Base-by-base conservation (phyloP, 176 grass and related monocot genomes). In the Eragrostis nindensis region DNA sequence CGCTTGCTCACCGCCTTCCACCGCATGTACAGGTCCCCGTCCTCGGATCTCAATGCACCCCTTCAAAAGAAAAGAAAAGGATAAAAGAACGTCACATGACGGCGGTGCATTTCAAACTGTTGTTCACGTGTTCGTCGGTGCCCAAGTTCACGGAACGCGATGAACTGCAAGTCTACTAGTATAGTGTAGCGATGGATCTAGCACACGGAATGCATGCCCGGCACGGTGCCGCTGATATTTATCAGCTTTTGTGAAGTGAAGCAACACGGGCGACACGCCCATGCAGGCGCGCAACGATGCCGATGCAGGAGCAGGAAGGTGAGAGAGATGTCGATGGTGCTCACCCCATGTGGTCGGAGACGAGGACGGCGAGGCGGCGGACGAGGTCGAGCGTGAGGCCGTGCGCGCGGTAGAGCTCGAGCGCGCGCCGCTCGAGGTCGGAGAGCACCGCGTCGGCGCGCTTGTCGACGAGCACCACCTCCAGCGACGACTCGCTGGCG, bases 301-400 rank as follows among this genome's bases (percentile, higher is more conserved):
- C n/a, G n/a, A n/a, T n/a, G n/a, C 26, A 46, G 1, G 9, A 32
- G 48, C 19, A 40, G 30, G 6, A 0, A 30, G 15, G 25, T 30
- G 60, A 62, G 4, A 27, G 5, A 62, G 57, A 61, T 27, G n/a
- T 27, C 19, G n/a, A n/a, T n/a, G n/a, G 32, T 44, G 22, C 85
- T 74, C 67, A 97, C 92, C 95, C 95, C 95, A 98, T 92, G 76
- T 85, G 83, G 22, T 90, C 81, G 70, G 92, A 98, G 78, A 98
- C 95, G 56, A 98, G 95, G 70, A 61, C 50, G 63, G 92, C 95
- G 40, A 98, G 92, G 57, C 84, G 80, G 44, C 84, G 82, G 49
- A 89, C 80, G 85, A 98, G 80, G 41, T 92, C 90, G 69, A 92
- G 80, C 18, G 85, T 80, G 26, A 80, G 48, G 77, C 92, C 90